A percentile compares a stretch with the other conserved stretches of the same genome.
These are phyloP conservation scores for Penicillium brevicompactum DNA, from an alignment of 2,329 filamentous ascomycete genomes.

Conservation along the genomic window DNA sequence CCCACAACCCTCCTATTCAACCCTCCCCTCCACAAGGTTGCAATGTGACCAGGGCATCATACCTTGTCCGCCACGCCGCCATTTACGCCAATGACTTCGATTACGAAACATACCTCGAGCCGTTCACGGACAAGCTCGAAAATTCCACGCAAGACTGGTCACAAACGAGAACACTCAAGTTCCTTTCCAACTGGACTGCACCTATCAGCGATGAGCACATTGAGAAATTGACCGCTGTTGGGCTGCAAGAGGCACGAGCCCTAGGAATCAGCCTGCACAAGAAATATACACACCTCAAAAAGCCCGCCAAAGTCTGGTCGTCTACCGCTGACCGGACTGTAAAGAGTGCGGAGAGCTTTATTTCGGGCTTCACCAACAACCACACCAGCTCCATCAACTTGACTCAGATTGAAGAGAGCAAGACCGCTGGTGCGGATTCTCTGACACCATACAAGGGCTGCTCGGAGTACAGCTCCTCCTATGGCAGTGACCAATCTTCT, in stretches of 20 bases:
- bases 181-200: constrained; percentile 59
- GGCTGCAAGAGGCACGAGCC: constrained; percentile 62
- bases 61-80: constrained; percentile 61
- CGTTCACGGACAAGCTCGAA: constrained; percentile 59
- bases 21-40: constrained; percentile 54
- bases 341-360: constrained; percentile 60
- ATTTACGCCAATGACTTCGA: constrained; percentile 64
- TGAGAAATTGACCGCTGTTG: constrained; percentile 63
- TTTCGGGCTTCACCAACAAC: constrained; percentile 57
- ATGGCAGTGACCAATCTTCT: constrained; percentile 58
- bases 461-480: constrained; percentile 61
- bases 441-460: constrained; percentile 68
- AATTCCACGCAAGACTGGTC: constrained; percentile 63
- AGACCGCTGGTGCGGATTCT: constrained; percentile 60
- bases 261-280: constrained; percentile 62
- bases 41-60: constrained; percentile 54
- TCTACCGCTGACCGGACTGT: constrained; percentile 65
- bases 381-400: constrained; percentile 56
- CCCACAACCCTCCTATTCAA: constrained; percentile 51
- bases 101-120: constrained; percentile 59
- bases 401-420: constrained; percentile 58
- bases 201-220: constrained; percentile 59
- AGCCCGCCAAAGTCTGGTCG: constrained; percentile 62
- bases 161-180: constrained; percentile 57
- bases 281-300: constrained; percentile 57